Evolutionary conservation across 352 stramenopile genomes (phyloP), one percentile per base, ranked within the genome.

Genomic region (Phytophthora capsici): DNA sequence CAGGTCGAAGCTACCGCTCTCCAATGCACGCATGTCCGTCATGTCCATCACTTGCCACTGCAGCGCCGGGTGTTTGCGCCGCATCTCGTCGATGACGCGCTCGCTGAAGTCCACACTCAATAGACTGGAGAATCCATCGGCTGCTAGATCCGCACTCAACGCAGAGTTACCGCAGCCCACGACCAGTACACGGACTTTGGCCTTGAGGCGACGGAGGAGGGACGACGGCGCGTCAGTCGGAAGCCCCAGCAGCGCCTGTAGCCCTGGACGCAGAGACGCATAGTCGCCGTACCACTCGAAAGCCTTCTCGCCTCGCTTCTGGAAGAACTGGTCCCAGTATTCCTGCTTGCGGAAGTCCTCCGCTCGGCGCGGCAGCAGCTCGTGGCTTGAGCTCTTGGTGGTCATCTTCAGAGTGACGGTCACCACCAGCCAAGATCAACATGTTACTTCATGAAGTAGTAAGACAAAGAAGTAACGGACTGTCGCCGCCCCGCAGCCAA

Each of bases 281-380:
- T 84, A 94, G 44, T 85, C 70, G 9, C 86, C 84, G 45, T 94
- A 94, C 86, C 86, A 94, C 53, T 94, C 86, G 52, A 94, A 94
- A 6, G 85, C 82, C 46, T 86, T 63, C 48, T 86, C 70, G 45
- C 82, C 75, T n/a, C 84, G 78, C 65, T 89, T 83, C 47, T 79
- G 55, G 62, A 92, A 92, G 73, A 92, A 92, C 43, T 57, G 32
- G 61, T 91, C 80, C 84, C 84, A 92, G 69, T 91, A 92, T 59
- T 82, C 75, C 57, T 89, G 81, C 58, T 78, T 78, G 34, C 80
- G 75, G 73, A 92, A 92, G 40, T 92, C 80, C 50, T 72, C 74
- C 13, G 81, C 77, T 32, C 66, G 57, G 50, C 59, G 76, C 49
- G 80, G 80, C 47, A 89, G 56, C 54, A 89, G 57, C 48, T 84